Percentiles rank a stretch among this genome's conserved stretches.
Evolutionary conservation across 805 yeast species (phyloP).

Genomic region (Yamadazyma laniorum): DNA sequence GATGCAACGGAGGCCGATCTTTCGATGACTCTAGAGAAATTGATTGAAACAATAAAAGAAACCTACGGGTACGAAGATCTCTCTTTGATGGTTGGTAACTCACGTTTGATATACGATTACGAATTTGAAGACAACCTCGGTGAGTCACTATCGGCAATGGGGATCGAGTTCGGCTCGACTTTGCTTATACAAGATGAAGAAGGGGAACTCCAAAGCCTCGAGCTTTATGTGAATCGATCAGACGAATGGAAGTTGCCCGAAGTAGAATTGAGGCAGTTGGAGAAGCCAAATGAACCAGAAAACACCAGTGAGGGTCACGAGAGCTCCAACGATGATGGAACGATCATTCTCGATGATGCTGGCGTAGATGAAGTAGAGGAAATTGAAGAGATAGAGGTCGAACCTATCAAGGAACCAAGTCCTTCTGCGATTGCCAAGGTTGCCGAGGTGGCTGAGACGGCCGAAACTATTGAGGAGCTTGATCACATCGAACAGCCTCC

Average conservation of each 20-base stretch:
- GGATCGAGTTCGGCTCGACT: constrained; percentile 59
- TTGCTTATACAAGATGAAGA: constrained; percentile 78
- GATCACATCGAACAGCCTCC: constrained; percentile 34
- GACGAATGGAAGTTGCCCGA: constrained; percentile 3
- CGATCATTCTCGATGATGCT: constrained; percentile 3
- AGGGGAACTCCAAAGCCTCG: constrained; percentile 61
- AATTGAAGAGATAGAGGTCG: constrained; percentile 24
- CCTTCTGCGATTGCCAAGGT: too few species aligned
- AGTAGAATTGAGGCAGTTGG: constrained; percentile 4
- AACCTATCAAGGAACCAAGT: too few species aligned
- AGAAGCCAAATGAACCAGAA: neutral
- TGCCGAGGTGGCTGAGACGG: too few species aligned
- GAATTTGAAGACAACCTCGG: constrained; percentile 70
- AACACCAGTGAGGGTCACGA: constrained; percentile 1
- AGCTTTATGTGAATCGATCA: constrained; percentile 34
- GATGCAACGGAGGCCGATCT: constrained; percentile 27
- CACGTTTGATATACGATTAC: constrained; percentile 70
- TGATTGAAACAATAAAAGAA: constrained; percentile 49
- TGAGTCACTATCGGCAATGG: constrained; percentile 45
- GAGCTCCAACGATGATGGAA: constrained; percentile 1
- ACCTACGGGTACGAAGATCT: constrained; percentile 53
- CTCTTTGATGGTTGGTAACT: constrained; percentile 56
- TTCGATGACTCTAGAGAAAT: constrained; percentile 41
- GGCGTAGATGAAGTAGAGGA: constrained; percentile 5
- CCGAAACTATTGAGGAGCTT: too few species aligned